phyloP scores from a whole-genome alignment of 2,329 filamentous ascomycete species.

The Stachybotrys elegans region DNA sequence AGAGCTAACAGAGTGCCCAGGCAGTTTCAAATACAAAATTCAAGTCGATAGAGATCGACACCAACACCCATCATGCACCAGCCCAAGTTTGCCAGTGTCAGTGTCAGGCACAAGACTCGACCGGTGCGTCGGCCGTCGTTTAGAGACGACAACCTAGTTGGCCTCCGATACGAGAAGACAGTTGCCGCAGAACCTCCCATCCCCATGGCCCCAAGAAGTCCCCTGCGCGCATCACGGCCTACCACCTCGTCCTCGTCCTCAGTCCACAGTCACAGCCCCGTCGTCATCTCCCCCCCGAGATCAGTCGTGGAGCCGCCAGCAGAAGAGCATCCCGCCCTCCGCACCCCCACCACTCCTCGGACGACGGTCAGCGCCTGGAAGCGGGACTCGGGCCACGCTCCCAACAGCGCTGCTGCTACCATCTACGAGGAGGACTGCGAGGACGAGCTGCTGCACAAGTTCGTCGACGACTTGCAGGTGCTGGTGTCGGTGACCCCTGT shows the following conservation, averaged over 20 bases:
- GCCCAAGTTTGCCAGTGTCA: conserved; percentile 32
- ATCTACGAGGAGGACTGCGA: conserved; percentile 36
- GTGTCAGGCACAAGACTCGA: conserved; percentile 36
- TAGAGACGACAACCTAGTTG: conserved; percentile 47
- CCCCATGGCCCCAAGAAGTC: conserved; percentile 41
- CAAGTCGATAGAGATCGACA: no score
- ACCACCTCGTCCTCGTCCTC: conserved; percentile 15
- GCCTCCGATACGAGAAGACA: conserved; percentile 57
- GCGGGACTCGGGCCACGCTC: conserved; percentile 50
- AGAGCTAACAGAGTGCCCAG: no score
- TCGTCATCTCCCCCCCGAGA: conserved; percentile 23
- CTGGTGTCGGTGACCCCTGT: neutral
- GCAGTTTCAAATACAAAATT: no score
- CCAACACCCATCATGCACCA: conserved; percentile 33
- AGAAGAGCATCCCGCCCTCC: conserved; percentile 50
- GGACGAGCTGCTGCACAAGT: conserved; percentile 6
- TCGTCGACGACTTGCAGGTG: neutral
- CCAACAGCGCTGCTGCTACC: conserved; percentile 33
- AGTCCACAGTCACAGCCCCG: conserved; percentile 18
- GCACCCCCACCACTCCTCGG: conserved; percentile 20
- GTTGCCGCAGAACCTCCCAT: conserved; percentile 53
- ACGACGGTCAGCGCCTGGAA: conserved; percentile 34
- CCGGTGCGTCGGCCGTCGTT: conserved; percentile 29
- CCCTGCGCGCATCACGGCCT: conserved; percentile 21
- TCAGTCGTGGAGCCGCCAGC: conserved; percentile 36